Base-by-base conservation (phyloP, 192 early-diverging fungal genomes). In the Podila epigama region DNA sequence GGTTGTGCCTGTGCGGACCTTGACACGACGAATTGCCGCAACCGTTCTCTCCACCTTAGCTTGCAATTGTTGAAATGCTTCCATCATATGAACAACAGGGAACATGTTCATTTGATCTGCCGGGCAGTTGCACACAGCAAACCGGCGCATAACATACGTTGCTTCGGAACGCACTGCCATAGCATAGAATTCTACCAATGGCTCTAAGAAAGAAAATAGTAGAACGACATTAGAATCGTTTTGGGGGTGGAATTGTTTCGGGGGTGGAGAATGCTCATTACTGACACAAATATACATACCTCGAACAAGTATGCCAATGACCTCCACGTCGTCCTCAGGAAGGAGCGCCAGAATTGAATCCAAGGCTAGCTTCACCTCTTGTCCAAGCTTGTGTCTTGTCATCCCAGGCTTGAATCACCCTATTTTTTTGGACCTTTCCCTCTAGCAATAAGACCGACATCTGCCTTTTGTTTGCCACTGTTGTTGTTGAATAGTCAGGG, bases 311-410 rank as follows among this genome's bases (percentile, higher is more conserved):
- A 66, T 66, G 1, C 64, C 64, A 32, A 66, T 52, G 54, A 66
- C 64, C 8, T 41, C 56, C 33, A 66, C 55, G 13, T 58, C 42
- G 31, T 66, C 64, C 29, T 34, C 16, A 41, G 63, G 63, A 40
- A 20, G 29, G 41, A 66, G 53, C 63, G 18, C n/a, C 31, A 66
- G 31, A 3, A 55, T 66, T 40, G 63, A 55, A 53, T 66, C 63
- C 40, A 66, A 22, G 16, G 63, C 51, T n/a, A 66, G 54, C 36
- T 66, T 58, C 64, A 66, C 57, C 64, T 58, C 64, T 50, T 66
- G 64, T 15, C 54, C 64, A 31, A 65, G 10, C 27, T 66, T 66
- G n/a, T 18, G 64, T 66, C 25, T 13, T 57, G 27, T 58, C 64
- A 27, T 66, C 64, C 60, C 60, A 62, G 16, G 51, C 41, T 62